A percentile compares a stretch with the other conserved stretches of the same genome.
phyloP scores from a whole-genome alignment of 345 rosid genomes.

The Euphorbia tirucalli region DNA sequence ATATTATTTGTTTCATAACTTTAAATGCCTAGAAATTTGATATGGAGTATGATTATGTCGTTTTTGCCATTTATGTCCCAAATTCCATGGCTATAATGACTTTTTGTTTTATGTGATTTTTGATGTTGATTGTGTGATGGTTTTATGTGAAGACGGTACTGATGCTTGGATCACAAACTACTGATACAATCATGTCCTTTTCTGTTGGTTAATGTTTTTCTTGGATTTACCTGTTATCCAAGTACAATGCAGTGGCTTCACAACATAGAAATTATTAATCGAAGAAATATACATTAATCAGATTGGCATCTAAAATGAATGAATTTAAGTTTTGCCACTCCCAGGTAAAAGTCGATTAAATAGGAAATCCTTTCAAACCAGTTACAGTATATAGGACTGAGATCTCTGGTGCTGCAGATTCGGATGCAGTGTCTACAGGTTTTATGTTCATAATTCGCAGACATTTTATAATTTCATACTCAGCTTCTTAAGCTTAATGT shows the following conservation, averaged over 20 bases:
- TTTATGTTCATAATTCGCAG: constrained; percentile 2
- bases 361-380: constrained; percentile 62
- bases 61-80: constrained; percentile 23
- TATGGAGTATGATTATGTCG: not conserved
- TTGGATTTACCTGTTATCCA: not conserved
- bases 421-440: constrained; percentile 76
- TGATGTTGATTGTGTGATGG: constrained; percentile 71
- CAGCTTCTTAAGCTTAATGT: constrained; percentile 17
- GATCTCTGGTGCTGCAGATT: constrained; percentile 71
- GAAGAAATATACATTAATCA: not conserved
- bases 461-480: constrained; percentile 3
- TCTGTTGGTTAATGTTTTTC: not conserved
- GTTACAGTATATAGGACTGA: constrained; percentile 62
- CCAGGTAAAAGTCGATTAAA: not conserved
- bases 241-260: not conserved
- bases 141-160: constrained; percentile 79
- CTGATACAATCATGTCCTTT: constrained; percentile 36
- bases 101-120: constrained; percentile 4
- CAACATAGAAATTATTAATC: not conserved
- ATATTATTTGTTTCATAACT: not conserved
- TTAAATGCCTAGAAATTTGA: not conserved
- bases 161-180: constrained; percentile 81
- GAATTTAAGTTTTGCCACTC: no score
- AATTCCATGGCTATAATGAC: no score
- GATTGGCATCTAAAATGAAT: constrained; percentile 16